Base-by-base conservation (phyloP, 306 rosid species). In the Quercus wislizeni region DNA sequence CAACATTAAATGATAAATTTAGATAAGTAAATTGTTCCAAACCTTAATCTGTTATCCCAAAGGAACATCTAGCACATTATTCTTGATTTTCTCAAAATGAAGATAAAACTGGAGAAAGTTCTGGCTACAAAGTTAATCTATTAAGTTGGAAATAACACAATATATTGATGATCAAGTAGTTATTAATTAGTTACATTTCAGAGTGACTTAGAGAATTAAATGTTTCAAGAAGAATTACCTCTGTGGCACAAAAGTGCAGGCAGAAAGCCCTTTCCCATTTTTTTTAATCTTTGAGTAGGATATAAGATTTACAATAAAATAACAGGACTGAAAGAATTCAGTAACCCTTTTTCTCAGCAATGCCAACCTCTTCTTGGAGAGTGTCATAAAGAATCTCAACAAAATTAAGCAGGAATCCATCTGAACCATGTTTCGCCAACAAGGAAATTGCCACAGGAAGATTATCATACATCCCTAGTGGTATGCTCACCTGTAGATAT, bases 391-490 rank as follows among this genome's bases (percentile, higher is more conserved):
- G 84, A 83, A 77, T 83, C 87, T 93, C 91, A 0, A 91, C 92
- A 78, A 91, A 79, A 81, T 82, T 85, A 38, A 93, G 97, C 79
- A 94, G 83, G 78, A 94, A 91, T 46, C 86, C 87, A 85, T 94
- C 97, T 31, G 93, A 89, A 68, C 97, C 97, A 59, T 90, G 91
- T 55, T 74, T 86, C 33, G 95, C 97, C 86, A 94, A 25, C 80
- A 94, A 71, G 55, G 99, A 94, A 80, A 94, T 76, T 52, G 99
- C 84, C 72, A 87, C 74, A 23, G 99, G 97, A 81, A 94, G 91
- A 52, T 79, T 73, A 51, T 90, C 78, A 57, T 87, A 76, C 89
- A 86, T 46, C 74, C 96, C 94, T 52, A 91, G 84, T 28, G 99
- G 98, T 71, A 95, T 84, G 87, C 80, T 91, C 79, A 93, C 97